Conservation (phyloP, 78 protist species). For the Dictyostelium brefeldianum region DNA sequence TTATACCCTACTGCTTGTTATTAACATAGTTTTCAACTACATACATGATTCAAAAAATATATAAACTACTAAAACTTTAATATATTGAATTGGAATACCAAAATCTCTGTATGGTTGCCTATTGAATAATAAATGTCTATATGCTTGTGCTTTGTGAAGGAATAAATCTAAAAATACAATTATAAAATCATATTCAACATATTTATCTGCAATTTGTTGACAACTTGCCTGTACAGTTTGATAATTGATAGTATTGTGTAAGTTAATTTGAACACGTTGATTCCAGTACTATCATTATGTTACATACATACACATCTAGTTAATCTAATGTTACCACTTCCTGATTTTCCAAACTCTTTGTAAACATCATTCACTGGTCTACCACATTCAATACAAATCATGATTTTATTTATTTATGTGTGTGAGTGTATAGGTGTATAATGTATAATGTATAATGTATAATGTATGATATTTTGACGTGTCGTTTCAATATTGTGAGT, state of each 20-base stretch:
- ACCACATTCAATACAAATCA: constrained; percentile 76
- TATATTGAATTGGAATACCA: constrained; percentile 69
- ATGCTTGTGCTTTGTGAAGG: constrained; percentile 73
- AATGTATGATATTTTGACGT: no score
- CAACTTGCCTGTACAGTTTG: constrained; percentile 26
- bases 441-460: no score
- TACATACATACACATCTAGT: constrained; percentile 62
- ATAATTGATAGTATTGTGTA: not conserved
- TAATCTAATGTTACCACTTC: constrained; percentile 72
- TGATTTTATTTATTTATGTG: not conserved
- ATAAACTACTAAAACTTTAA: constrained; percentile 66
- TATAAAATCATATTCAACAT: constrained; percentile 82
- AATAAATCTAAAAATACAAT: constrained; percentile 79
- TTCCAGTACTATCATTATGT: not conserved
- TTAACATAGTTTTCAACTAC: not conserved
- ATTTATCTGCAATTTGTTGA: constrained; percentile 79
- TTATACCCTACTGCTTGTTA: no score
- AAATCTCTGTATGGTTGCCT: constrained; percentile 60
- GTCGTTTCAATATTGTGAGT: no score
- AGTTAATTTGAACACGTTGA: no score
- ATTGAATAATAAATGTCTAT: constrained; percentile 74
- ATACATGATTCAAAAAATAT: constrained; percentile 74
- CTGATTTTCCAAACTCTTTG: constrained; percentile 72
- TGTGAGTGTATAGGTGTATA: not conserved
- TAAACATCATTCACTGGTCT: constrained; percentile 78